These are phyloP conservation scores for Staphylotrichum tortipilum DNA, from an alignment of 495 filamentous ascomycete genomes.

Conservation along the genomic window DNA sequence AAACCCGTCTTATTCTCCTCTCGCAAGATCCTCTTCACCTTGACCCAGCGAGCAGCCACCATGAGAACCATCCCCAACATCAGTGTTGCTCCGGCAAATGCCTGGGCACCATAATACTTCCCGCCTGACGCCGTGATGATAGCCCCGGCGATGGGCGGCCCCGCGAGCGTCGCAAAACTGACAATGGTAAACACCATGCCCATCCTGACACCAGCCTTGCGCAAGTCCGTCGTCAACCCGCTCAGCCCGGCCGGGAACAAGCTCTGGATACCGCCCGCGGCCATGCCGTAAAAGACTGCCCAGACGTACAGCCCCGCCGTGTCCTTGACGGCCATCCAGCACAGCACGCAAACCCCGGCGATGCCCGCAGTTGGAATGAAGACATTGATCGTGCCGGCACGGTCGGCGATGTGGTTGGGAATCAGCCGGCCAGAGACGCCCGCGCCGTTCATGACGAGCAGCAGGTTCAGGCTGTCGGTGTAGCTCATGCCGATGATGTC, in stretches of 20 bases:
- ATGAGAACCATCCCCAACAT: constrained; percentile 38
- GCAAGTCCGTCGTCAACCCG: constrained; percentile 52
- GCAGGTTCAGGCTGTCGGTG: constrained; percentile 51
- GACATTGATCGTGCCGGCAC: constrained; percentile 51
- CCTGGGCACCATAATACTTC: constrained; percentile 54
- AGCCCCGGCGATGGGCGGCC: constrained; percentile 65
- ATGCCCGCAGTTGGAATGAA: constrained; percentile 47
- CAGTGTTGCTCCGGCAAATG: constrained; percentile 46
- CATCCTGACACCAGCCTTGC: constrained; percentile 62
- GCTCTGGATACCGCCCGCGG: constrained; percentile 58
- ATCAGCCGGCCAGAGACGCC: constrained; percentile 57
- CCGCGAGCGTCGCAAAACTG: constrained; percentile 62
- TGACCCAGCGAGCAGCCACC: constrained; percentile 26
- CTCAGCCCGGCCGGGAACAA: constrained; percentile 56
- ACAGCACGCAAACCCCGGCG: constrained; percentile 46
- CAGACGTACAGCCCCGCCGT: constrained; percentile 50
- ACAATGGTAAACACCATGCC: constrained; percentile 76
- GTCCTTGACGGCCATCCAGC: constrained; percentile 53
- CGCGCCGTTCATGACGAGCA: constrained; percentile 66
- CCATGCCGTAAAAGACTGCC: constrained; percentile 56
- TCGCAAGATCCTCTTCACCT: constrained; percentile 22
- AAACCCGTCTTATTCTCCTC: background rate
- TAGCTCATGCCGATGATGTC: constrained; percentile 38
- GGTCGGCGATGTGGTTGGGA: constrained; percentile 57
- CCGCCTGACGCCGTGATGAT: constrained; percentile 49